phyloP scores from a whole-genome alignment of 2,329 filamentous ascomycete species.

The Coniochaeta prunicola region DNA sequence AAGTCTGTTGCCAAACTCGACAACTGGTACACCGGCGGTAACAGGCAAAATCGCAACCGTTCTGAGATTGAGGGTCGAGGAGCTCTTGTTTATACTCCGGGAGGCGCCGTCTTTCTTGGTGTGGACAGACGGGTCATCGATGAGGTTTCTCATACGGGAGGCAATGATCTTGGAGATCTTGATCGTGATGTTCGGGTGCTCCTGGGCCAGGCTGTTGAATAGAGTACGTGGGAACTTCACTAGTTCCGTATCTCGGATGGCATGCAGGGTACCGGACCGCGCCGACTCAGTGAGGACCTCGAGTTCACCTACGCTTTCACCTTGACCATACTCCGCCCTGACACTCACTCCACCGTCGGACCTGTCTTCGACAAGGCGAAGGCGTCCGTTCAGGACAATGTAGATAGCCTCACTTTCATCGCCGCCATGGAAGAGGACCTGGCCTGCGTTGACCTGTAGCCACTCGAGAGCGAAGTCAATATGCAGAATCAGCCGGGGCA shows the following conservation, averaged over 20 bases:
- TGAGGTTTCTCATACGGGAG: slow-evolving; percentile 80
- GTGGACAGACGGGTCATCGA: slow-evolving; percentile 71
- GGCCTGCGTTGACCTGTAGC: slow-evolving; percentile 92
- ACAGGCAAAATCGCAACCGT: slow-evolving; percentile 91
- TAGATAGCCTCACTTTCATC: slow-evolving; percentile 99
- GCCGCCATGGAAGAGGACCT: slow-evolving; percentile 87
- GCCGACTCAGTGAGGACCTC: slow-evolving; percentile 94
- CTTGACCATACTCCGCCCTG: slow-evolving; percentile 88
- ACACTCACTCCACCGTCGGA: slow-evolving; percentile 78
- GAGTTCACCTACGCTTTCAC: slow-evolving; percentile 93
- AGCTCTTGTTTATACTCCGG: slow-evolving; percentile 57
- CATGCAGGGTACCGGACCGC: slow-evolving; percentile 85
- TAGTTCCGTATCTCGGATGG: slow-evolving; percentile 92
- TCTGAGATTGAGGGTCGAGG: slow-evolving; percentile 84
- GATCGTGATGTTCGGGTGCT: slow-evolving; percentile 96
- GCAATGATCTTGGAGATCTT: slow-evolving; percentile 99
- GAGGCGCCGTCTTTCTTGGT: slow-evolving; percentile 55
- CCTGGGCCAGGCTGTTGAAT: slow-evolving; percentile 95
- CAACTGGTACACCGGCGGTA: slow-evolving; percentile 82
- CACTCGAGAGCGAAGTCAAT: slow-evolving; percentile 98
- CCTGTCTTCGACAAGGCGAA: slow-evolving; percentile 77
- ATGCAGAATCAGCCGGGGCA: slow-evolving; percentile 85
- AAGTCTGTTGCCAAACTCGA: slow-evolving; percentile 87
- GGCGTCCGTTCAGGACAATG: slow-evolving; percentile 87
- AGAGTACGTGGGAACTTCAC: slow-evolving; percentile 93